A percentile compares a stretch with the other conserved stretches of the same genome.
Evolutionary conservation across 768 basidiomycete species (phyloP).

Genomic region (Trametes sanguinea): DNA sequence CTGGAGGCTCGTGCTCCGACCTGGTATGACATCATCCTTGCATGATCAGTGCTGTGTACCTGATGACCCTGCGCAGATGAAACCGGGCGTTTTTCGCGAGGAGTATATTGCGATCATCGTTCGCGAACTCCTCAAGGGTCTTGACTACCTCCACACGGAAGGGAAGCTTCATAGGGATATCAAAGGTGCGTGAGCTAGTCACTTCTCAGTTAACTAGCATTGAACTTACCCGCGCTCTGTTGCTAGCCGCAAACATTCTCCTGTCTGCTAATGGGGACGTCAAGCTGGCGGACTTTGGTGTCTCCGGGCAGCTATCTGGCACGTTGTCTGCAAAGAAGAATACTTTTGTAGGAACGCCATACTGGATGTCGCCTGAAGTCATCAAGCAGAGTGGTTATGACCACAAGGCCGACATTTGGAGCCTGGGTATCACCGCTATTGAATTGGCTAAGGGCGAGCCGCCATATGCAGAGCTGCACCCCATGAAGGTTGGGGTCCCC

Average conservation of each 20-base stretch:
- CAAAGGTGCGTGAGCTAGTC: constrained; percentile 65
- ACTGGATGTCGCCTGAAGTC: constrained; percentile 99
- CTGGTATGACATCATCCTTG: constrained; percentile 55
- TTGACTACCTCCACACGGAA: constrained; percentile 95
- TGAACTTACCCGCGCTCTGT: not conserved
- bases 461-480: constrained; percentile 96
- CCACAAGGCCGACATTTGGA: constrained; percentile 99
- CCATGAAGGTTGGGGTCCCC: constrained; percentile 81
- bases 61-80: constrained; percentile 65
- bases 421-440: constrained; percentile 94
- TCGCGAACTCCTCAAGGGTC: constrained; percentile 85
- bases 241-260: constrained; percentile 90
- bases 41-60: constrained; percentile 3
- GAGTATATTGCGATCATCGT: constrained; percentile 99
- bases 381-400: constrained; percentile 99
- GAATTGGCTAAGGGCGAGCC: constrained; percentile 98
- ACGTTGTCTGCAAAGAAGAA: constrained; percentile 95
- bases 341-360: constrained; percentile 96
- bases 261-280: constrained; percentile 92
- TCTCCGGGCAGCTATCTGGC: constrained; percentile 94
- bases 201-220: not conserved
- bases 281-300: constrained; percentile 98
- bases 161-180: constrained; percentile 99
- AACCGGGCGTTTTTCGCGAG: constrained; percentile 95
- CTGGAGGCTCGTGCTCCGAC: constrained; percentile 97